These are phyloP conservation scores for Chrysoporthe puriensis DNA, from an alignment of 2,329 filamentous ascomycete species.

Conservation along the genomic window DNA sequence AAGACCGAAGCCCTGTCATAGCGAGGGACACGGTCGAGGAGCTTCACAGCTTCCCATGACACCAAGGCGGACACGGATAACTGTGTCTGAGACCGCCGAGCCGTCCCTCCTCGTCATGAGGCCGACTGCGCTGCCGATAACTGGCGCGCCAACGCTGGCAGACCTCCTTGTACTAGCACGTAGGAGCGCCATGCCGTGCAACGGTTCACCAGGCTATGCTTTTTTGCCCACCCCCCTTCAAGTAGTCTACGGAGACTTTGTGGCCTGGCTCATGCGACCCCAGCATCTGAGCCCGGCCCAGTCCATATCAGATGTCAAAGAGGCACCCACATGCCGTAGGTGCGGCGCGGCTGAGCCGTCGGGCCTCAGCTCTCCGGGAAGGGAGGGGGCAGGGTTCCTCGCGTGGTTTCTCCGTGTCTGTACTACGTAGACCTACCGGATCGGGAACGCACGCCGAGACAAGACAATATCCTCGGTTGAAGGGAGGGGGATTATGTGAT, in stretches of 20 bases:
- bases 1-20: not conserved
- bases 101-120: not conserved
- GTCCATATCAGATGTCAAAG: not conserved
- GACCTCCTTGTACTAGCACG: not conserved
- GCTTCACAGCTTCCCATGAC: not conserved
- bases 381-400: not conserved
- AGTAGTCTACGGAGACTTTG: not conserved
- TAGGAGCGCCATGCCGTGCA: not conserved
- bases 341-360: not conserved
- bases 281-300: not conserved
- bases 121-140: not conserved
- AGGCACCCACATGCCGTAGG: not conserved
- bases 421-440: not conserved
- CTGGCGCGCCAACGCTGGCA: not conserved
- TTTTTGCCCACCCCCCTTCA: not conserved
- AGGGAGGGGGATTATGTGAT: constrained; percentile 2
- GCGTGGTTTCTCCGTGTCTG: constrained; percentile 5
- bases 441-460: constrained; percentile 9
- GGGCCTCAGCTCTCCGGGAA: not conserved
- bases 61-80: not conserved
- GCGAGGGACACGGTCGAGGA: not conserved
- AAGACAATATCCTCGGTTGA: constrained; percentile 2
- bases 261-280: not conserved
- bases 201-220: not conserved
- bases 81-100: not conserved